Base-by-base conservation (phyloP, 129 eudicot genomes). In the Chrysanthemum makinoi region DNA sequence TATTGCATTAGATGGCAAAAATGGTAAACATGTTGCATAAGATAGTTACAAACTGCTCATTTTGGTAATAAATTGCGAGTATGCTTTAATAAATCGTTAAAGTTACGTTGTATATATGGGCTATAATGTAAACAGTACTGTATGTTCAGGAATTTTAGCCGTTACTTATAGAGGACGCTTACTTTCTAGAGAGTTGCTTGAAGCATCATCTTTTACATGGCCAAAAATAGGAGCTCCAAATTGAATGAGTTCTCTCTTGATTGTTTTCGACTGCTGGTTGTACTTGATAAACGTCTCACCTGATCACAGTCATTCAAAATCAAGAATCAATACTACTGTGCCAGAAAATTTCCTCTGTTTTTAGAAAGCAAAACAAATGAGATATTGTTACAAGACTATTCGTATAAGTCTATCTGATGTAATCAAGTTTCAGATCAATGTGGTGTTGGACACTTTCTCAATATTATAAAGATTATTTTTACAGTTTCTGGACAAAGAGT, bases 201-300 rank as follows among this genome's bases (percentile, higher is more conserved):
- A 61, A 54, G 83, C 73, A 19, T 86, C 96, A 22, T 94, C 93
- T 86, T 86, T 90, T 77, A 95, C 80, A 15, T 83, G 91, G 22
- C 91, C 96, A 54, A 95, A 95, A 64, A 95, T 84, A 58, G 99
- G 95, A 84, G 82, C 89, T 66, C 99, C 99, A 48, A 95, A 83
- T 70, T 90, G 99, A 79, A 95, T 86, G 58, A 88, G 83, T 79
- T 95, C 97, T 84, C 99, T 84, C 75, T 90, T 90, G 74, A 78
- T 90, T 46, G 94, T 82, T 73, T 90, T 90, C 2, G 84, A 68
- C 65, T 90, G 99, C 80, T 94, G 96, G 83, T 94, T 94, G 83
- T 90, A 90, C 81, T 86, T 79, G 71, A 88, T 83, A 77, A 86
- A 95, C 39, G 97, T 90, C 70, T 90, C 95, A 10, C 97, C 98